phyloP scores from a whole-genome alignment of 139 green algal species.

The Chlamydomonas sp. region DNA sequence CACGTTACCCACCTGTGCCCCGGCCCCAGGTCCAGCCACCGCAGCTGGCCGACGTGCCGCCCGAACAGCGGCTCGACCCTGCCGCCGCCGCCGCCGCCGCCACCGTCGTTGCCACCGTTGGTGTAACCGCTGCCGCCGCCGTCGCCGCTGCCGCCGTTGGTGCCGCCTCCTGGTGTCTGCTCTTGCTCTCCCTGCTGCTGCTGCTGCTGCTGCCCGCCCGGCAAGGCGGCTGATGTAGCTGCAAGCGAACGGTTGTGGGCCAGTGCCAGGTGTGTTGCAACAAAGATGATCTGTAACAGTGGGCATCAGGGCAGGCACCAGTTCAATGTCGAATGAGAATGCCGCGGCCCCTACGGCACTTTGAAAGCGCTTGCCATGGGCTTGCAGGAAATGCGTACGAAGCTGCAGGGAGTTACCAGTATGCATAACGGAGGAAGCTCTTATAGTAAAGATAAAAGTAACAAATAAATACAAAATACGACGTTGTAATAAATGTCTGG shows the following conservation, averaged over 20 bases:
- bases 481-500: background rate
- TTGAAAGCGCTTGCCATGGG: too few relatives aligned
- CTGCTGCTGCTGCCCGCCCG: background rate
- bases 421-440: too few relatives aligned
- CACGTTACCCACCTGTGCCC: background rate
- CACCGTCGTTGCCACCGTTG: too few relatives aligned
- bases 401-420: too few relatives aligned
- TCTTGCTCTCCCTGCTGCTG: too few relatives aligned
- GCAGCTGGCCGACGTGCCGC: background rate
- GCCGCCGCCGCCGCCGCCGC: too few relatives aligned
- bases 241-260: background rate
- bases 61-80: background rate
- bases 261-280: background rate
- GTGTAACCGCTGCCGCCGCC: background rate
- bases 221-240: background rate
- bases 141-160: background rate
- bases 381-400: too few relatives aligned
- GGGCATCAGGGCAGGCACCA: background rate
- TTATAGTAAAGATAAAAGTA: background rate
- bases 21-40: conserved; percentile 16
- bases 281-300: background rate
- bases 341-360: too few relatives aligned
- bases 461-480: background rate
- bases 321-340: too few relatives aligned
- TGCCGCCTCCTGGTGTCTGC: background rate